Conservation (phyloP, 1,139 yeast species). For the Sugiyamaella japonica region DNA sequence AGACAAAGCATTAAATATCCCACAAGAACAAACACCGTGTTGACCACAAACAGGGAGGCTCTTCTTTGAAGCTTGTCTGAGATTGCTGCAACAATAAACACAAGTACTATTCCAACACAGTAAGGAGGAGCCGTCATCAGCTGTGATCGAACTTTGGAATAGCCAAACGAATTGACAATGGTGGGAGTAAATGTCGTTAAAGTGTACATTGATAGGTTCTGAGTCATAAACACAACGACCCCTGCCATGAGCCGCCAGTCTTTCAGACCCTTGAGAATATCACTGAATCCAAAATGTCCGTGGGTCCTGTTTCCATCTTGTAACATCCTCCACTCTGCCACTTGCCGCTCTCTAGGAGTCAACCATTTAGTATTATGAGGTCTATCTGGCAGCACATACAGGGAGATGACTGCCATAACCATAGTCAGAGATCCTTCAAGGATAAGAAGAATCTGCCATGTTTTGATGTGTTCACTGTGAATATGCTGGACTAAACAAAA, state of each 20-base stretch:
- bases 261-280: slow-evolving; percentile 19
- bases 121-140: slow-evolving; percentile 27
- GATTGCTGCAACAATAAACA: slow-evolving; percentile 20
- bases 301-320: slow-evolving; percentile 22
- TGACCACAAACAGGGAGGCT: slow-evolving; percentile 14
- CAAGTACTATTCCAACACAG: slow-evolving; percentile 24
- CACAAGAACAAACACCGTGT: slow-evolving; percentile 10
- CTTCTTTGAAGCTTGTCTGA: slow-evolving; percentile 16
- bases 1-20: slow-evolving; percentile 21
- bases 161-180: slow-evolving; percentile 26
- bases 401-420: slow-evolving; percentile 34
- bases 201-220: slow-evolving; percentile 27
- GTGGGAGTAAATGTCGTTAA: slow-evolving; percentile 26
- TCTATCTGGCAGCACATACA: slow-evolving; percentile 40
- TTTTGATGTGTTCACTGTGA: slow-evolving; percentile 20
- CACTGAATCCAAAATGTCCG: slow-evolving; percentile 21
- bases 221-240: slow-evolving; percentile 27
- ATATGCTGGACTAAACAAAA: slow-evolving; percentile 36
- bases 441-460: slow-evolving; percentile 61
- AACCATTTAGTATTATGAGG: slow-evolving; percentile 42
- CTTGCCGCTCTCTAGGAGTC: slow-evolving; percentile 23
- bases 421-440: slow-evolving; percentile 48
- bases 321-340: slow-evolving; percentile 22
- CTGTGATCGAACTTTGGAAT: slow-evolving; percentile 21
- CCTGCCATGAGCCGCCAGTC: slow-evolving; percentile 25